A percentile compares a stretch with the other conserved stretches of the same genome.
Evolutionary conservation across 169 alveolate species (phyloP).

Genomic region (Eimeria acervulina): DNA sequence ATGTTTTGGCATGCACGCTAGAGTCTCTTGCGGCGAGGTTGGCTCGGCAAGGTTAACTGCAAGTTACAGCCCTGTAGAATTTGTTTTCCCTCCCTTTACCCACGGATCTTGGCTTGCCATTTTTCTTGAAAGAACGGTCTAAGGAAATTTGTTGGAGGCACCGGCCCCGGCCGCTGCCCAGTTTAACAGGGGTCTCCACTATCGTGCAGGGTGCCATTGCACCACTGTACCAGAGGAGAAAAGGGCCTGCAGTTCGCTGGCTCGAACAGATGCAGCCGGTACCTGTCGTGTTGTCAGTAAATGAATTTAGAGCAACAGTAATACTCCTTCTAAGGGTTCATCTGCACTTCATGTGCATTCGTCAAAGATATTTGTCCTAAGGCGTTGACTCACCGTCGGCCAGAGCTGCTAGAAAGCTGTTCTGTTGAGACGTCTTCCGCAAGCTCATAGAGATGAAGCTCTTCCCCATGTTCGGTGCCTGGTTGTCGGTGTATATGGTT

Average conservation of each 20-base stretch:
- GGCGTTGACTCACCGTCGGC: slow-evolving; percentile 27
- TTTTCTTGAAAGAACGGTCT: background rate
- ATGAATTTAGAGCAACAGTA: background rate
- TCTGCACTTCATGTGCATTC: slow-evolving; percentile 27
- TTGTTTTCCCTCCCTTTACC: background rate
- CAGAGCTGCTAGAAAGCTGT: slow-evolving; percentile 12
- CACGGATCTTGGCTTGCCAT: background rate
- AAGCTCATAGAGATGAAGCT: background rate
- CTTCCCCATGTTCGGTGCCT: background rate
- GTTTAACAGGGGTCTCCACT: background rate
- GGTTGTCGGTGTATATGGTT: background rate
- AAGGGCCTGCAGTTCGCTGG: background rate
- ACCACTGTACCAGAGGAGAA: background rate
- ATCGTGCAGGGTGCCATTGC: background rate
- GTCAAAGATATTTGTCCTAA: background rate
- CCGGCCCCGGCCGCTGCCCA: background rate
- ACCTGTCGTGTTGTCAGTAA: background rate
- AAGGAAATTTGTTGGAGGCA: background rate
- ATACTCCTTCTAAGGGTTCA: background rate
- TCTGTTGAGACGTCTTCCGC: slow-evolving; percentile 1
- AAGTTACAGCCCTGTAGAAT: background rate
- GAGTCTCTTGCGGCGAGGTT: slow-evolving; percentile 63
- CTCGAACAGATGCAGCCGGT: background rate
- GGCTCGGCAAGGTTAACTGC: background rate
- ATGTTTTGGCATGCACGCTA: slow-evolving; percentile 48